Evolutionary conservation across 1,284 basidiomycete genomes (phyloP).

Genomic region (Rhodotorula sp.): DNA sequence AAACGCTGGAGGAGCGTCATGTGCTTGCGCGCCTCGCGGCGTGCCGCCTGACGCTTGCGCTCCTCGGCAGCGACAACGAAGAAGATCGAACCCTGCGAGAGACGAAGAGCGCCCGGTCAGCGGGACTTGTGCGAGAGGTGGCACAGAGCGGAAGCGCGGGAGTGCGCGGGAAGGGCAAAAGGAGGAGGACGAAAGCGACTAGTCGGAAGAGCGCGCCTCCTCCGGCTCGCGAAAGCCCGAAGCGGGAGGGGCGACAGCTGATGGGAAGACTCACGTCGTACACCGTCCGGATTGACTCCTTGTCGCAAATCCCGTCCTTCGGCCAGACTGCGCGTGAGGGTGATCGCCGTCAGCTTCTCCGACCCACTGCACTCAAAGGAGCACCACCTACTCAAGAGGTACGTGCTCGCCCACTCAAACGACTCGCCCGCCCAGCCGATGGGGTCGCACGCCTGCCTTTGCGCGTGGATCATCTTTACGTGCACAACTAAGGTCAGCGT

Average conservation of each 20-base stretch:
- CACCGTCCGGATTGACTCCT: conserved; percentile 34
- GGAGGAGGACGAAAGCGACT: too few species aligned
- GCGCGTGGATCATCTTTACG: conserved; percentile 22
- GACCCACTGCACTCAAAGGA: too few species aligned
- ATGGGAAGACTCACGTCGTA: conserved; percentile 27
- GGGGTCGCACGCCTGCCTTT: conserved; percentile 24
- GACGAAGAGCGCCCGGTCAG: background rate
- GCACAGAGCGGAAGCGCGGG: background rate
- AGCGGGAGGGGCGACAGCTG: too few species aligned
- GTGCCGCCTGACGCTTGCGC: conserved; percentile 17
- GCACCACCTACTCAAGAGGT: conserved; percentile 10
- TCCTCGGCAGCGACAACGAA: conserved; percentile 29
- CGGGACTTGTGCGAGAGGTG: background rate
- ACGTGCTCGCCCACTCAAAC: conserved; percentile 30
- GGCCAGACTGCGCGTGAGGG: conserved; percentile 22
- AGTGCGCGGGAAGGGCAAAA: too few species aligned
- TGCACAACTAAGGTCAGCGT: background rate
- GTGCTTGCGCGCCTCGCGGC: conserved; percentile 3
- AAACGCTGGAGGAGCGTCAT: conserved; percentile 6
- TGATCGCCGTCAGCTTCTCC: background rate
- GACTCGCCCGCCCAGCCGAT: conserved; percentile 19
- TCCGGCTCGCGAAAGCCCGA: too few species aligned
- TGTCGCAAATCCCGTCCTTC: conserved; percentile 30
- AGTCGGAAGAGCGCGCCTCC: too few species aligned
- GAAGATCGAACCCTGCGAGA: conserved; percentile 27